Evolutionary conservation across 2,329 filamentous ascomycete genomes (phyloP).

Genomic region (Lachnellula willkommii): DNA sequence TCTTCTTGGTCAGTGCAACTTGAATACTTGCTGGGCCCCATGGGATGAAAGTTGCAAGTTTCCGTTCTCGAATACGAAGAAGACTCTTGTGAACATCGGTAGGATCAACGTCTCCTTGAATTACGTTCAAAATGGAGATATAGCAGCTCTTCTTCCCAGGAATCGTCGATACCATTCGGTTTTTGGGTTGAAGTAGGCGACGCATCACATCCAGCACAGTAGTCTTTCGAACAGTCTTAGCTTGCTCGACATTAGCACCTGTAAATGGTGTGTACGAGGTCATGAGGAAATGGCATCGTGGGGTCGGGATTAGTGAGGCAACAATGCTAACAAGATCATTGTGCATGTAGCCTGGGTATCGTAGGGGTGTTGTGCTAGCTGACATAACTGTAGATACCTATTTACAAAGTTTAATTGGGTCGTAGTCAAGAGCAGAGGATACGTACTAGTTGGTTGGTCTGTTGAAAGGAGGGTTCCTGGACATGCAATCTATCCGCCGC

Average conservation of each 20-base stretch:
- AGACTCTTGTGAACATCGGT: constrained; percentile 98
- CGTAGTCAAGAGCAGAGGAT: not conserved
- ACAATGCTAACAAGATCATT: constrained; percentile 97
- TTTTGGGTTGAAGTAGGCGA: constrained; percentile 90
- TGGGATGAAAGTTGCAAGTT: constrained; percentile 92
- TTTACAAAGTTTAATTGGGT: constrained; percentile 11
- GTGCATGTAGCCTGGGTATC: constrained; percentile 99
- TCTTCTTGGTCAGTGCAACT: constrained; percentile 92
- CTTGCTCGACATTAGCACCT: constrained; percentile 90
- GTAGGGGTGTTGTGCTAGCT: constrained; percentile 88
- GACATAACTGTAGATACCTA: constrained; percentile 96
- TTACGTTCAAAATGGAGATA: constrained; percentile 97
- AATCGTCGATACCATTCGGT: constrained; percentile 96
- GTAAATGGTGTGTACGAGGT: constrained; percentile 98
- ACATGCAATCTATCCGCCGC: constrained; percentile 92
- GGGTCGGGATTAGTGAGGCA: constrained; percentile 91
- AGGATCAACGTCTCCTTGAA: constrained; percentile 96
- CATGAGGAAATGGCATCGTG: constrained; percentile 96
- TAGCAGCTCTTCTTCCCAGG: constrained; percentile 98
- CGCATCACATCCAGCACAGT: constrained; percentile 98
- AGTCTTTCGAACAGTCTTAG: constrained; percentile 96
- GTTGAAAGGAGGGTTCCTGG: constrained; percentile 90
- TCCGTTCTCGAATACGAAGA: constrained; percentile 87
- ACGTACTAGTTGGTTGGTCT: constrained; percentile 86
- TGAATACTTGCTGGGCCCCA: constrained; percentile 98